Evolutionary conservation across 1,284 basidiomycete genomes (phyloP).

Genomic region (Ustilago sp.): DNA sequence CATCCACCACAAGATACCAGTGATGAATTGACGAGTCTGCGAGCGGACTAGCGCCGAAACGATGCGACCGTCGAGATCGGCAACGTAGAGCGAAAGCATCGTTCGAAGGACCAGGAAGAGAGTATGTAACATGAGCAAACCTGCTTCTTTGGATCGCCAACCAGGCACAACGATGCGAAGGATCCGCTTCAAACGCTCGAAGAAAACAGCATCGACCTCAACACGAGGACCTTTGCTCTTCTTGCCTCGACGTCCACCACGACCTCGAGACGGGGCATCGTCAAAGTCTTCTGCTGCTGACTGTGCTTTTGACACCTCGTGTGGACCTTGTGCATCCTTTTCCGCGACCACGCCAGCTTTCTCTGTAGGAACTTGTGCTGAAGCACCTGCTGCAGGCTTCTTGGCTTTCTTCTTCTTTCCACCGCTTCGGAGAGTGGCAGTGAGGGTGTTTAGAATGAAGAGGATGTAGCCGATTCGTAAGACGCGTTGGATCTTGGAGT

Average conservation of each 20-base stretch:
- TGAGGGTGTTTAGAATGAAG: constrained; percentile 53
- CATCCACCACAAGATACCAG: constrained; percentile 89
- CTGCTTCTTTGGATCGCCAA: constrained; percentile 84
- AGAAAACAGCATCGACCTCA: constrained; percentile 90
- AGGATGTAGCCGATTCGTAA: constrained; percentile 56
- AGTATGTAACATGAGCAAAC: constrained; percentile 87
- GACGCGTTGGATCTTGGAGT: constrained; percentile 58
- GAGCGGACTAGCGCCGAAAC: constrained; percentile 94
- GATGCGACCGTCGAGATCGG: constrained; percentile 88
- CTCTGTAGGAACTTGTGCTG: constrained; percentile 18
- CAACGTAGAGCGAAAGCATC: constrained; percentile 93
- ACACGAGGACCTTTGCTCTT: constrained; percentile 60
- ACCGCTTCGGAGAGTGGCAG: constrained; percentile 50
- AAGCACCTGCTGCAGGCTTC: constrained; percentile 11
- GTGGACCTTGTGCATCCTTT: constrained; percentile 22
- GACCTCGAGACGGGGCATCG: constrained; percentile 30
- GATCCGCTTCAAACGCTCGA: constrained; percentile 81
- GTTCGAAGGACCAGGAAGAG: constrained; percentile 88
- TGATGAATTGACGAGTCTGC: constrained; percentile 81
- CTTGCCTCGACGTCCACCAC: constrained; percentile 44
- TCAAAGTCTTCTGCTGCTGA: constrained; percentile 33
- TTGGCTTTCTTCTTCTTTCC: constrained; percentile 55
- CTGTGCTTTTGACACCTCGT: constrained; percentile 15
- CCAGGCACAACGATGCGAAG: constrained; percentile 90
- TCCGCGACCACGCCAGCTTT: constrained; percentile 31